Evolutionary conservation across 176 grass and related monocot genomes (phyloP).

Genomic region (Areca catechu): DNA sequence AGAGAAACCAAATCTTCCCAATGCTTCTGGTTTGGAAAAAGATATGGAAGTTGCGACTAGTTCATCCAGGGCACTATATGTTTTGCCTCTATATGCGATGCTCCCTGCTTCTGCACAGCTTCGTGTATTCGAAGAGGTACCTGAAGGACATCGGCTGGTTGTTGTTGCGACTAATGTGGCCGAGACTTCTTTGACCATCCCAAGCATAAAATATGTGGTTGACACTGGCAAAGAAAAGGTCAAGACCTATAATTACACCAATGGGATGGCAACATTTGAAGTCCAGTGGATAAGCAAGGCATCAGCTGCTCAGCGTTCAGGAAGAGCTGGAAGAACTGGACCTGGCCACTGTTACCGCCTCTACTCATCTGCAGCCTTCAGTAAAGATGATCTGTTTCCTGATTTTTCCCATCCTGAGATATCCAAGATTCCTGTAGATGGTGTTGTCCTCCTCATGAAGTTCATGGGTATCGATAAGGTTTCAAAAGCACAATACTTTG

Average conservation of each 20-base stretch:
- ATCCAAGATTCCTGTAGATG: slow-evolving; percentile 82
- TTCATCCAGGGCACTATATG: slow-evolving; percentile 29
- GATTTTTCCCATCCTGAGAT: slow-evolving; percentile 85
- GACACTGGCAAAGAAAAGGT: slow-evolving; percentile 98
- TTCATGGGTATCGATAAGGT: slow-evolving; percentile 91
- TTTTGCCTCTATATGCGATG: slow-evolving; percentile 95
- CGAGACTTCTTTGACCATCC: slow-evolving; percentile 92
- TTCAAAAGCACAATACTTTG: background rate
- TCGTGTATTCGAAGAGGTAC: slow-evolving; percentile 67
- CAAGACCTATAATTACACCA: slow-evolving; percentile 75
- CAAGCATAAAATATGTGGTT: slow-evolving; percentile 88
- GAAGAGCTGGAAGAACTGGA: slow-evolving; percentile 84
- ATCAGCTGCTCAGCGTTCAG: slow-evolving; percentile 75
- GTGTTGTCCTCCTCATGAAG: slow-evolving; percentile 86
- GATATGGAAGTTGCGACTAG: slow-evolving; percentile 4
- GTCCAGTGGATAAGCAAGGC: slow-evolving; percentile 97
- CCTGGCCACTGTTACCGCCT: slow-evolving; percentile 93
- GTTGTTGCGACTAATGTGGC: slow-evolving; percentile 98
- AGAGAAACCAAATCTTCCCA: slow-evolving; percentile 17
- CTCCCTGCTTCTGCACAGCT: slow-evolving; percentile 85
- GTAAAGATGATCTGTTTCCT: slow-evolving; percentile 90
- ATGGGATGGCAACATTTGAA: slow-evolving; percentile 76
- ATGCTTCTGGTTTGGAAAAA: slow-evolving; percentile 18
- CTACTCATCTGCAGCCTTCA: slow-evolving; percentile 79
- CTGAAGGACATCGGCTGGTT: slow-evolving; percentile 70